Evolutionary conservation across 139 green algal species (phyloP), one percentile per base, ranked within the genome.

Genomic region (Yamagishiella unicocca): DNA sequence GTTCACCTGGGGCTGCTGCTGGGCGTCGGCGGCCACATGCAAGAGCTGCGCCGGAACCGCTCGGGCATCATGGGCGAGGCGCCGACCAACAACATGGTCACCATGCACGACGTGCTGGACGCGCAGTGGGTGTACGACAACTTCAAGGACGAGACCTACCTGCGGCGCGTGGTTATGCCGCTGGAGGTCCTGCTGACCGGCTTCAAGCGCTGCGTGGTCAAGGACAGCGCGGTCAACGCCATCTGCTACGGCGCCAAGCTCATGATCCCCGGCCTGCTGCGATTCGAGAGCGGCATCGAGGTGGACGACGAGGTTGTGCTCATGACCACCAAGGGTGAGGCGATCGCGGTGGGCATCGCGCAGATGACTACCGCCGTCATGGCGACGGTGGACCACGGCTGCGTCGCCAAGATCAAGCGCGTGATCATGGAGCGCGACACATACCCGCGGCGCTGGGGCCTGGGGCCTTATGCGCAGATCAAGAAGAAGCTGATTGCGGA

Each of bases 271-370:
- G 98, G 98, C 29, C 89, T 99, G 84, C 93, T 99, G 85, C 92
- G 96, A 62, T 99, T 95, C 88, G 96, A 98, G 82, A 87, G 85
- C n/a, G 94, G 94, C 75, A 93, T 98, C 21, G 96, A 99, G 87
- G 95, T 99, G 27, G 94, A 97, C 35, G 97, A 99, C 62, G 97
- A 99, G 95, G 93, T 97, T 70, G 97, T 99, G 80, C 86, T 99
- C 40, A 99, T 99, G 95, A 99, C 98, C 24, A 99, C 98, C 71
- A 99, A 99, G 94, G 98, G 98, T 50, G 98, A 99, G 95, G 98
- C 98, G 0, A 94, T 99, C 21, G 98, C 98, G 0, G 90, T 99
- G 7, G 98, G 92, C 61, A 95, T 99, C 50, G 97, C 98, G 17
- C 95, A 99, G 90, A 99, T 99, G 98, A 99, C 95, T 27, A 98